A percentile compares a stretch with the other conserved stretches of the same genome.
Evolutionary conservation across 441 rosid species (phyloP).

Genomic region (Gossypium lobatum): DNA sequence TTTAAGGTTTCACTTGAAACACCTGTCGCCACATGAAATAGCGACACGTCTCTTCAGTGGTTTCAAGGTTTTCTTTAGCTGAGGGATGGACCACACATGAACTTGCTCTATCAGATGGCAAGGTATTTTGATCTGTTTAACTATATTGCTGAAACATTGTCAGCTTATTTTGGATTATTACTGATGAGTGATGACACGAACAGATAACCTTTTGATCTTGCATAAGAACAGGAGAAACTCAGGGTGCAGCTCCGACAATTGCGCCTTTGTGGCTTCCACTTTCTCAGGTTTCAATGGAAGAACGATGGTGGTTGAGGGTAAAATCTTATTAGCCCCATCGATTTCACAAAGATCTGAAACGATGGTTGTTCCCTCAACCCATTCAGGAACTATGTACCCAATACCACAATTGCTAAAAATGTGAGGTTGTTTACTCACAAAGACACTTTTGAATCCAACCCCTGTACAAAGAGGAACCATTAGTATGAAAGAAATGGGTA

Average conservation of each 20-base stretch:
- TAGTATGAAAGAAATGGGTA: no score
- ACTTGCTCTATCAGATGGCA: background rate
- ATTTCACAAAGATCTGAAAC: background rate
- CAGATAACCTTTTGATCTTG: conserved; percentile 8
- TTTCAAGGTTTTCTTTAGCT: background rate
- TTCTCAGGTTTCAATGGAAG: conserved; percentile 14
- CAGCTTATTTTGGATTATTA: background rate
- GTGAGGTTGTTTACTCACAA: conserved; percentile 12
- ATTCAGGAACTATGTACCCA: conserved; percentile 20
- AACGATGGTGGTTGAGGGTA: conserved; percentile 3
- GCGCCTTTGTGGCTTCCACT: conserved; percentile 11
- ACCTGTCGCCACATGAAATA: background rate
- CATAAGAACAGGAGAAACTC: conserved; percentile 12
- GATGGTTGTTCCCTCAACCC: background rate
- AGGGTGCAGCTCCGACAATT: conserved; percentile 9
- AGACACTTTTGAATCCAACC: conserved; percentile 21
- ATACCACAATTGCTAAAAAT: conserved; percentile 17
- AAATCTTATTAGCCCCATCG: background rate
- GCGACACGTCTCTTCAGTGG: background rate
- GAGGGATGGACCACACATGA: background rate
- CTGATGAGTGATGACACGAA: background rate
- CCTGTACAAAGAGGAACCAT: conserved; percentile 1
- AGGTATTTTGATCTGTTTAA: background rate
- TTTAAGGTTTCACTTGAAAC: background rate
- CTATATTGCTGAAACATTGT: background rate